Base-by-base conservation (phyloP, 768 basidiomycete species). In the Pluteus cervinus region DNA sequence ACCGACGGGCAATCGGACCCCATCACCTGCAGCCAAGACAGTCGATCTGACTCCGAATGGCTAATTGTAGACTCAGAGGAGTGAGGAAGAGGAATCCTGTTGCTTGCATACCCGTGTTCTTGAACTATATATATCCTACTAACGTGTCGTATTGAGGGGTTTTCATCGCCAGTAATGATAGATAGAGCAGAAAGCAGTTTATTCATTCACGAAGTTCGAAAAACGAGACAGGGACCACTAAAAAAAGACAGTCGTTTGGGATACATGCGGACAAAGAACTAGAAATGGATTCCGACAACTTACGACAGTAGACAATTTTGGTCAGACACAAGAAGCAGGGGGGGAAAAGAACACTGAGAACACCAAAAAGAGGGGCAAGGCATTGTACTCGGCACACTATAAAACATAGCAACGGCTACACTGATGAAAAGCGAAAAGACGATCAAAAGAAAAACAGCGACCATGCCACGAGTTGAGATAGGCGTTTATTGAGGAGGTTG, bases 1-100 rank as follows among this genome's bases (percentile, higher is more conserved):
- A 55, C 65, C 52, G 69, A 73, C 55, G 76, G 84, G 63, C 76
- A 76, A 81, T 81, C 81, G 82, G 68, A 78, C 68, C 52, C 69
- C 64, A 61, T 84, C 79, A 74, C 85, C 72, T 57, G 63, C 68
- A 58, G 68, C 64, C 73, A 79, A 74, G 73, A 68, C 59, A 58
- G 63, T 73, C 79, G 80, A 79, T 79, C 76, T 76, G 86, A 89
- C 78, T 57, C 87, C 84, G 87, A 91, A 89, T 90, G 88, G 86
- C 52, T 90, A 52, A 81, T 89, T 18, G 69, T 89, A 21, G 70
- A 75, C 42, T 70, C 75, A 34, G 42, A 51, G 32, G 33, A 35
- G 20, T 33, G 44, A 24, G 39, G 37, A 39, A 21, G 42, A 26
- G 43, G 20, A 35, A 35, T 33, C 40, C 36, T 48, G 43, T 40